Evolutionary conservation across 202 grass and related monocot genomes (phyloP), one percentile per base, ranked within the genome.

Genomic region (Zoysia matrella): DNA sequence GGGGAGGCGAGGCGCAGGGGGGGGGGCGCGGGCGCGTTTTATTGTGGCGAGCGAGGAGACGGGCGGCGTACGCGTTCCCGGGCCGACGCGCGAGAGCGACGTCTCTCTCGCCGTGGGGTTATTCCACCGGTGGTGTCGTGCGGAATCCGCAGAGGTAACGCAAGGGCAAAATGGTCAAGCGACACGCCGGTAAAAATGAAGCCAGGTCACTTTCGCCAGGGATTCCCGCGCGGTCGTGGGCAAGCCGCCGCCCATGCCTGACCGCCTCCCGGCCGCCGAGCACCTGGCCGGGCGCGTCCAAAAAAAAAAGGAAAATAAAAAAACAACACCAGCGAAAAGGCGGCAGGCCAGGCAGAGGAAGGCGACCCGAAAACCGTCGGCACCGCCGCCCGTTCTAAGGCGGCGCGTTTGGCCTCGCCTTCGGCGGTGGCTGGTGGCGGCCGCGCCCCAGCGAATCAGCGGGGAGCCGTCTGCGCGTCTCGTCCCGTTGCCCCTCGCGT

Each of bases 201-300:
- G 67, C n/a, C 48, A 41, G 7, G 83, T 22, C 67, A 46, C 45
- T 2, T 46, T 3, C 22, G 18, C n/a, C 61, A 0, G 57, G 6
- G 74, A 78, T 65, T 12, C 53, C 9, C 2, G 0, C 7, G n/a
- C 16, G 41, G 51, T 22, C 22, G 22, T 22, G 22, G 22, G 22
- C 18, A 67, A 67, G 81, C 7, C 6, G 83, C 76, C 76, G 60
- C 51, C 62, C 84, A 86, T 80, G 68, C 22, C 84, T 86, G 83
- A 80, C 83, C 58, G 48, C 22, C 22, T 22, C 22, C 22, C 22
- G 22, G 22, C 22, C 22, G 22, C 22, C 22, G 22, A 22, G 22
- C 22, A 22, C 22, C 22, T 22, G 22, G 22, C 22, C 11, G 11
- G 6, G 30, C 74, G 65, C 77, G 3, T 54, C 58, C n/a, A 10